Evolutionary conservation across 169 alveolate species (phyloP).

Genomic region (Cryptosporidium meleagridis): DNA sequence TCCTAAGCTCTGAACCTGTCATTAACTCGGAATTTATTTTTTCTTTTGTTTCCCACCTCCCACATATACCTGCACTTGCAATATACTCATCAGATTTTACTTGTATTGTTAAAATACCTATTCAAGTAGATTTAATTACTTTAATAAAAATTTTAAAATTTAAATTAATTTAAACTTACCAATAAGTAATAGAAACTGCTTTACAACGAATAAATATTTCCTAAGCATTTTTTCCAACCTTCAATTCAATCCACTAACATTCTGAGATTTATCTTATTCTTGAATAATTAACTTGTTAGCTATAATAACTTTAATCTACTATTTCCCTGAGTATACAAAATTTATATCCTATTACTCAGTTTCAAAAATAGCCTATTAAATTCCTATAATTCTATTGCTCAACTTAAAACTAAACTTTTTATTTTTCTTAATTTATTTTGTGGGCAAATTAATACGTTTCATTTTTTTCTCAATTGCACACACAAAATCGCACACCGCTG

Average conservation of each 20-base stretch:
- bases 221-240: background rate
- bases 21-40: constrained; percentile 11
- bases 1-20: background rate
- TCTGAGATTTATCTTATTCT: background rate
- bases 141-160: background rate
- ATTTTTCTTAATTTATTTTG: background rate
- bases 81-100: background rate
- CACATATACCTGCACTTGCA: constrained; percentile 28
- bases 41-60: constrained; percentile 68
- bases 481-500: background rate
- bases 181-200: background rate
- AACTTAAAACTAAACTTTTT: background rate
- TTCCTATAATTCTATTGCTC: no score
- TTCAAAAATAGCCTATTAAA: background rate
- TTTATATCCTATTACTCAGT: no score
- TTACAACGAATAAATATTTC: background rate
- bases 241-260: background rate
- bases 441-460: constrained; percentile 1
- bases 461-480: background rate
- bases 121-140: background rate
- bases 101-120: background rate
- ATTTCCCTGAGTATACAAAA: background rate
- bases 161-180: background rate
- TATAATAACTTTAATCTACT: background rate
- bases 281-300: background rate